A percentile compares a stretch with the other conserved stretches of the same genome.
phyloP scores from a whole-genome alignment of 2,329 filamentous ascomycete species.

The Aspergillus hiratsukae region DNA sequence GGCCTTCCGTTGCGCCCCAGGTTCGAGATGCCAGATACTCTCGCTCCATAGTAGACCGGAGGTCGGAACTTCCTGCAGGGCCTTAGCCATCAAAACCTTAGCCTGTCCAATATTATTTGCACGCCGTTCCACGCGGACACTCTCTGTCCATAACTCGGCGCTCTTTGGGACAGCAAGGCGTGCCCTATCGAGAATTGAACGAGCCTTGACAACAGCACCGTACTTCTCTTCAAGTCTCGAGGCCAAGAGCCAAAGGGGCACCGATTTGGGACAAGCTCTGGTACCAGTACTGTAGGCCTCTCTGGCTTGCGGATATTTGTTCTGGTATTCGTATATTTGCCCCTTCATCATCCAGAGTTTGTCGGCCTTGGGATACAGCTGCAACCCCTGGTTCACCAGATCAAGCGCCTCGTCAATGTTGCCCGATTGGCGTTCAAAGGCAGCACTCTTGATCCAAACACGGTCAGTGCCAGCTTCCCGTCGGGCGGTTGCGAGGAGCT shows the following conservation, averaged over 20 bases:
- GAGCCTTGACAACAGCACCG: conserved; percentile 82
- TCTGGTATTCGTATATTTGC: conserved; percentile 86
- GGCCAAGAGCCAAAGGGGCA: conserved; percentile 85
- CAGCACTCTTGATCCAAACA: conserved; percentile 94
- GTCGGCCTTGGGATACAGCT: conserved; percentile 75
- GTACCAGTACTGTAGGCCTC: conserved; percentile 88
- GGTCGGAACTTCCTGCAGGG: conserved; percentile 83
- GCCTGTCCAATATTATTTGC: conserved; percentile 80
- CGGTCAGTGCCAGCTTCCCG: conserved; percentile 89
- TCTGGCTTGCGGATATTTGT: conserved; percentile 75
- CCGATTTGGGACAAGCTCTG: conserved; percentile 76
- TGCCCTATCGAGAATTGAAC: conserved; percentile 87
- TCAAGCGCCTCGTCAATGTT: conserved; percentile 78
- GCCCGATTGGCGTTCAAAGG: conserved; percentile 82
- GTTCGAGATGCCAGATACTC: conserved; percentile 90
- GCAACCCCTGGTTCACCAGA: conserved; percentile 78
- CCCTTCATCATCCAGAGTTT: conserved; percentile 99
- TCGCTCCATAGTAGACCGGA: conserved; percentile 89
- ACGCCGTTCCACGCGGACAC: conserved; percentile 86
- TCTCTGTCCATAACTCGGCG: conserved; percentile 82
- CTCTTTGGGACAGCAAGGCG: conserved; percentile 82
- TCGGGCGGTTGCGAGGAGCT: conserved; percentile 75
- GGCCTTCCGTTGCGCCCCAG: conserved; percentile 86
- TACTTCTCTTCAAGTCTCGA: conserved; percentile 80
- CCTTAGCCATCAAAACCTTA: conserved; percentile 87